Conservation (phyloP, 1,284 basidiomycete species). For the Puccinia hordei region DNA sequence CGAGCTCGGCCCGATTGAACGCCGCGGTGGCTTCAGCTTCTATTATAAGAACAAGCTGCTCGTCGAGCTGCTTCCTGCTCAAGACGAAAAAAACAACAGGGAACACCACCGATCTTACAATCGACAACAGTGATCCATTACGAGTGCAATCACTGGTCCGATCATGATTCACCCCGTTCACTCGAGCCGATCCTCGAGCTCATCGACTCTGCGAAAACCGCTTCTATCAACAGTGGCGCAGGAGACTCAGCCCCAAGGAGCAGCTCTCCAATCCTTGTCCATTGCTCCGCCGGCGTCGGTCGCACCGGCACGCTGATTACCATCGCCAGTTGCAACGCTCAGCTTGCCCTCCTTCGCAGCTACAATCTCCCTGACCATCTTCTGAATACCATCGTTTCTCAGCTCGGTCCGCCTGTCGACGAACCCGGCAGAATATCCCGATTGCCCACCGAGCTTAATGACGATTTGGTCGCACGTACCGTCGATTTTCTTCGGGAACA, state of each 20-base stretch:
- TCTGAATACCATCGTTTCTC: neutral
- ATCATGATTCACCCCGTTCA: conserved; percentile 71
- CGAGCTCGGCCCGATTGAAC: conserved; percentile 7
- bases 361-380: neutral
- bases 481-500: conserved; percentile 77
- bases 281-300: conserved; percentile 67
- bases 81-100: too few species aligned
- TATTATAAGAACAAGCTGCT: conserved; percentile 58
- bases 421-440: neutral
- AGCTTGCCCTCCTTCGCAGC: conserved; percentile 63
- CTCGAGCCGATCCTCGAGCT: conserved; percentile 53
- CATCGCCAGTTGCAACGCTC: conserved; percentile 71
- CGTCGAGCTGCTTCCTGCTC: conserved; percentile 51
- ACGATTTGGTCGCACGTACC: conserved; percentile 70
- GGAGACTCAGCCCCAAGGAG: conserved; percentile 57
- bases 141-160: conserved; percentile 68
- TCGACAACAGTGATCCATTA: conserved; percentile 52
- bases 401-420: neutral
- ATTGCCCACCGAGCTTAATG: neutral
- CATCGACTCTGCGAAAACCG: conserved; percentile 54
- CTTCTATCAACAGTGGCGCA: conserved; percentile 55
- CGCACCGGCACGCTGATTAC: conserved; percentile 64
- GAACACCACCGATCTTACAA: conserved; percentile 50
- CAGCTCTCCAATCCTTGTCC: conserved; percentile 75
- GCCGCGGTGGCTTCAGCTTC: conserved; percentile 20